Percentiles rank a stretch among this genome's conserved stretches.
Conservation (phyloP, 495 filamentous ascomycete genomes). For the Penicillium simplicissimum region DNA sequence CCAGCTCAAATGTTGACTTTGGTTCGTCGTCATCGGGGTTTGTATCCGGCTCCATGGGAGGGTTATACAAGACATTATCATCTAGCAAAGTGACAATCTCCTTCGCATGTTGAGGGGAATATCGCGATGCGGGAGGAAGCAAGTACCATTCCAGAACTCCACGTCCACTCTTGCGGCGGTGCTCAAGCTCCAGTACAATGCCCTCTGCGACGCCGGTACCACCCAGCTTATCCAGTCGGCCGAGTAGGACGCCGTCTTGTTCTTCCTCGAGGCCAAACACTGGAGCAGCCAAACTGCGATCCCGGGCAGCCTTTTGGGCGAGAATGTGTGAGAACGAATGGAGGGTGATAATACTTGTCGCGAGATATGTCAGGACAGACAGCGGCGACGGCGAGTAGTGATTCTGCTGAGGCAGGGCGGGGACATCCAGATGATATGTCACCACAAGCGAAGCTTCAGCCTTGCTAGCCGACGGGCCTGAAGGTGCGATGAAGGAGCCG, state of each 20-base stretch:
- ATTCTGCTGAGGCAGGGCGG: slow-evolving; percentile 52
- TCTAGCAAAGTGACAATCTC: slow-evolving; percentile 69
- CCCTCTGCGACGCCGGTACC: slow-evolving; percentile 51
- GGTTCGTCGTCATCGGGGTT: slow-evolving; percentile 50
- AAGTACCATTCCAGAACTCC: slow-evolving; percentile 77
- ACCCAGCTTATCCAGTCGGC: slow-evolving; percentile 46
- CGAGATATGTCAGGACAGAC: slow-evolving; percentile 59
- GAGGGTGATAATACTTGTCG: slow-evolving; percentile 64
- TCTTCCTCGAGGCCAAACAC: slow-evolving; percentile 75
- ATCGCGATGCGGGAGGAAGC: slow-evolving; percentile 50
- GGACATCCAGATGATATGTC: slow-evolving; percentile 47
- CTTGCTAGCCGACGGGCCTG: slow-evolving; percentile 24
- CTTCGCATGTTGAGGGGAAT: slow-evolving; percentile 35
- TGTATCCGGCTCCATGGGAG: slow-evolving; percentile 39
- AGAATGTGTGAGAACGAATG: slow-evolving; percentile 71
- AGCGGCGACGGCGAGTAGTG: slow-evolving; percentile 70
- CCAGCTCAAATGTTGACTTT: slow-evolving; percentile 76
- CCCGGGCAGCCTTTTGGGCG: slow-evolving; percentile 63
- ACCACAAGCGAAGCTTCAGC: slow-evolving; percentile 46
- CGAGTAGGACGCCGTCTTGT: slow-evolving; percentile 70
- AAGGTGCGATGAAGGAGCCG: slow-evolving; percentile 36
- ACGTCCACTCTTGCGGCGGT: slow-evolving; percentile 77
- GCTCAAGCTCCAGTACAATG: slow-evolving; percentile 81
- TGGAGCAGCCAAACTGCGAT: slow-evolving; percentile 69
- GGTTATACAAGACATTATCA: slow-evolving; percentile 71